Percentiles rank a stretch among this genome's conserved stretches.
These are phyloP conservation scores for Candida verbasci DNA, from an alignment of 805 yeast species.

Conservation along the genomic window DNA sequence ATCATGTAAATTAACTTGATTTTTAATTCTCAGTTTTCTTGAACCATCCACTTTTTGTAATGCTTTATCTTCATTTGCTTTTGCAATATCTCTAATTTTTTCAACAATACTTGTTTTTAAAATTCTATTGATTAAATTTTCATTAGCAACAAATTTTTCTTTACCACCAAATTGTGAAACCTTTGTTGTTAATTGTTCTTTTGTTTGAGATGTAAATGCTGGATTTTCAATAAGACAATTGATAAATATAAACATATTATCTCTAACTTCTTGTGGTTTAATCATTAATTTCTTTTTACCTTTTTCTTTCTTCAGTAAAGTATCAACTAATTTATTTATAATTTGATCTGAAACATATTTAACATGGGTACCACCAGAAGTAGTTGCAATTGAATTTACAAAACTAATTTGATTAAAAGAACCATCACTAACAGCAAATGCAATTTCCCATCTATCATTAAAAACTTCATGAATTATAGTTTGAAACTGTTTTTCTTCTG, in stretches of 20 bases:
- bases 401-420: slow-evolving; percentile 91
- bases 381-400: slow-evolving; percentile 96
- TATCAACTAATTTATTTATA: slow-evolving; percentile 68
- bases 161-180: slow-evolving; percentile 85
- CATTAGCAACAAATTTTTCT: slow-evolving; percentile 63
- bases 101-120: slow-evolving; percentile 66
- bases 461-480: slow-evolving; percentile 72
- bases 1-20: slow-evolving; percentile 85
- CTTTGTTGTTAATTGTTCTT: slow-evolving; percentile 90
- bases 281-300: slow-evolving; percentile 64
- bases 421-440: slow-evolving; percentile 90
- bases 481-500: slow-evolving; percentile 30
- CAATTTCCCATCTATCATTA: slow-evolving; percentile 92
- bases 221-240: slow-evolving; percentile 95
- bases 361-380: slow-evolving; percentile 95
- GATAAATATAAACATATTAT: slow-evolving; percentile 83
- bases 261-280: slow-evolving; percentile 83
- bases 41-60: slow-evolving; percentile 86
- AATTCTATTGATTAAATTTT: slow-evolving; percentile 67
- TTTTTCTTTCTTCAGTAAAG: slow-evolving; percentile 58
- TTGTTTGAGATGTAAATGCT: slow-evolving; percentile 95
- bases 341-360: slow-evolving; percentile 82
- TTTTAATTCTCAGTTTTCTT: slow-evolving; percentile 78
- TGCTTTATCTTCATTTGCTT: slow-evolving; percentile 82
- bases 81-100: slow-evolving; percentile 77